phyloP scores from a whole-genome alignment of 177 flowering plant genomes.

The Vitis hybrid region DNA sequence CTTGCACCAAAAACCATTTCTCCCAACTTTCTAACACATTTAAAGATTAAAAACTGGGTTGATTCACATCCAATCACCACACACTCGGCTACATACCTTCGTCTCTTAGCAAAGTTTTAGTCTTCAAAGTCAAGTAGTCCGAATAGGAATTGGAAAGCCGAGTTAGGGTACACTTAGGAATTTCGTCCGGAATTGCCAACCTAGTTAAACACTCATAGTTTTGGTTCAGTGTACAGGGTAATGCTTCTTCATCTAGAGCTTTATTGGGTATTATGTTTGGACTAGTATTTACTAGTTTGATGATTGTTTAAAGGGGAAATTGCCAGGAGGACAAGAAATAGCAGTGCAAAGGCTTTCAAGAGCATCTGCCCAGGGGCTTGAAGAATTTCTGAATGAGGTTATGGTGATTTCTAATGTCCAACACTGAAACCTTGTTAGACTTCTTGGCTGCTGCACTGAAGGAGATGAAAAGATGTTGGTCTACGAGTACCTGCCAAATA shows the following conservation, averaged over 20 bases:
- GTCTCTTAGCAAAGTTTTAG: too few relatives aligned
- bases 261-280: background rate
- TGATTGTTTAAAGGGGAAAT: background rate
- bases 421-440: constrained; percentile 5
- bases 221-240: constrained; percentile 30
- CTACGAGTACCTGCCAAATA: constrained; percentile 5
- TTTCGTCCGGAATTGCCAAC: constrained; percentile 19
- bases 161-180: constrained; percentile 4
- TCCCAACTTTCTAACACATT: too few relatives aligned
- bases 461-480: constrained; percentile 6
- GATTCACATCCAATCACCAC: too few relatives aligned
- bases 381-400: constrained; percentile 4
- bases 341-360: constrained; percentile 7
- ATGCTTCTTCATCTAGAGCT: background rate
- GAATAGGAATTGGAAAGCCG: too few relatives aligned
- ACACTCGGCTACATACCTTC: too few relatives aligned
- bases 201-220: constrained; percentile 24
- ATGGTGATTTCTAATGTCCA: constrained; percentile 1
- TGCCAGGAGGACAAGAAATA: constrained; percentile 2
- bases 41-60: too few relatives aligned
- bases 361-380: background rate
- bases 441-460: background rate
- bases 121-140: too few relatives aligned
- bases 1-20: too few relatives aligned
- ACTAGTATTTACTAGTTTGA: background rate